Base-by-base conservation (phyloP, 495 filamentous ascomycete species). In the Lasiosphaeria hispida region DNA sequence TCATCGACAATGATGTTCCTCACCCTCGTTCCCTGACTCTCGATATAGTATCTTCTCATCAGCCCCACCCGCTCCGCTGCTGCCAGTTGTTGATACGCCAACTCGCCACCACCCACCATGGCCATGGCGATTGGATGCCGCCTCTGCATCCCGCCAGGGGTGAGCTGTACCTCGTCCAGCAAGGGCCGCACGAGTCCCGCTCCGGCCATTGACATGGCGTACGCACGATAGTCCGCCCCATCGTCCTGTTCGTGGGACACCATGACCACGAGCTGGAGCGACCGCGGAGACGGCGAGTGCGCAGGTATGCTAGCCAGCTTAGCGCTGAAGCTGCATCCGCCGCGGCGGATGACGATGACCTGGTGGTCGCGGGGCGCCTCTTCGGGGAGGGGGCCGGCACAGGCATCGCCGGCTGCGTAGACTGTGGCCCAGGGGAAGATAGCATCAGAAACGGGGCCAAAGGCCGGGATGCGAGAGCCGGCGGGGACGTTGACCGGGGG, bases 291-390 rank as follows among this genome's bases (percentile, higher is more conserved):
- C 0, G 90, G 88, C 10, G 85, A 74, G 67, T 83, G 91, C 9
- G 85, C 82, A 10, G 94, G 91, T 38, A 98, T 90, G 61, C 90
- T 92, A 19, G 78, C 78, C 0, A 97, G 75, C 66, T 98, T 98
- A 35, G 88, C 77, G 7, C 80, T 82, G 72, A 97, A 97, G 39
- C 78, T 87, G 73, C 94, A 98, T 3, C 83, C 86, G 15, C 94
- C 94, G 17, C 94, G 87, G 35, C 83, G 86, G 57, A 97, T 80
- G 23, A 97, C 82, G 56, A 98, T 82, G 13, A 97, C 77, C 60
- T 96, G 85, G 70, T 95, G 80, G n/a, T 74, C 76, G 11, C 82
- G 83, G 0, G 83, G 78, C 3, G 86, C 77, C 1, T 80, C 71
- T 11, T 82, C 76, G 0, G 85, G 83, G 0, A 96, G 77, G 14